A percentile compares a stretch with the other conserved stretches of the same genome.
phyloP scores from a whole-genome alignment of 495 filamentous ascomycete species.

The Penicillium waksmanii region DNA sequence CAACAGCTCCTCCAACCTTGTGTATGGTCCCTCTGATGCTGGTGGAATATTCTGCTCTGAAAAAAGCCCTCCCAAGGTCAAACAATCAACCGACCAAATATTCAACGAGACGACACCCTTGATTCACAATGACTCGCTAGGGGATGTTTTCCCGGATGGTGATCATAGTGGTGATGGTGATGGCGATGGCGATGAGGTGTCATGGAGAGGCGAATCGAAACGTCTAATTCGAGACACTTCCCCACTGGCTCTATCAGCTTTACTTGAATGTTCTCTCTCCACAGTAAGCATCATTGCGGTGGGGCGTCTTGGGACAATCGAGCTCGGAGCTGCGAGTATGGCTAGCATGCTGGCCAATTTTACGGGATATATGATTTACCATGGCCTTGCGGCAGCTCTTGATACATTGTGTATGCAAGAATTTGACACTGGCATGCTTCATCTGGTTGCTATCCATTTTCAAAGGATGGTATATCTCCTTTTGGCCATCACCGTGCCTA shows the following conservation, averaged over 20 bases:
- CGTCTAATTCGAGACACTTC: background rate
- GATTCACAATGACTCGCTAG: background rate
- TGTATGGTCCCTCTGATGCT: background rate
- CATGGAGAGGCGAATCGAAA: background rate
- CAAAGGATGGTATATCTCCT: constrained; percentile 4
- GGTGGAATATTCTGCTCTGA: background rate
- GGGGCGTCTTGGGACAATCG: background rate
- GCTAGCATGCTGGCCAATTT: constrained; percentile 5
- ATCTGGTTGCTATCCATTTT: background rate
- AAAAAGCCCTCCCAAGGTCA: background rate
- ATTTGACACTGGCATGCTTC: background rate
- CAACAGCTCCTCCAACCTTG: background rate
- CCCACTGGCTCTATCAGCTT: background rate
- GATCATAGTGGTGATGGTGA: too few relatives aligned
- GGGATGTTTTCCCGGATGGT: background rate
- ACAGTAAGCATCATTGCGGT: background rate
- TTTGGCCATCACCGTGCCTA: background rate
- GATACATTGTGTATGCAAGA: background rate
- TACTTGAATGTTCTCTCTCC: constrained; percentile 1
- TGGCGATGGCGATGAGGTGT: background rate
- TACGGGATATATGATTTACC: constrained; percentile 2
- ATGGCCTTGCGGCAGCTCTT: background rate
- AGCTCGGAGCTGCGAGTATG: constrained; percentile 3
- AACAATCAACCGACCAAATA: background rate
- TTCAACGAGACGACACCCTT: constrained; percentile 5